Percentiles rank a stretch among this genome's conserved stretches.
phyloP scores from a whole-genome alignment of 345 rosid genomes.

The Trapa incisa region DNA sequence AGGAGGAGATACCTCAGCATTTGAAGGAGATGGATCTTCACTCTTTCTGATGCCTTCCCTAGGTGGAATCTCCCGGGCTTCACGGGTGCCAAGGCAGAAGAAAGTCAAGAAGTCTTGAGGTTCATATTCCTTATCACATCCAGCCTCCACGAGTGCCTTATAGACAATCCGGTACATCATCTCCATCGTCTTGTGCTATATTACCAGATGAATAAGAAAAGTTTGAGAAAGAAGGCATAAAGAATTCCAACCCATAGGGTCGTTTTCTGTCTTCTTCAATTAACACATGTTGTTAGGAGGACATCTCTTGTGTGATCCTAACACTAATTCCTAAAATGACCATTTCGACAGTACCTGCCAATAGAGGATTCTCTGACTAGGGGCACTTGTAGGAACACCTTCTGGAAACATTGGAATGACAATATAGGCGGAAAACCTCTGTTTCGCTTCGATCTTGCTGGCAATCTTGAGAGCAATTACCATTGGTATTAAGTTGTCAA shows the following conservation, averaged over 20 bases:
- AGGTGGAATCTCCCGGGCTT: slow-evolving; percentile 19
- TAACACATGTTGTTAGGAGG: neutral
- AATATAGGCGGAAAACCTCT: slow-evolving; percentile 79
- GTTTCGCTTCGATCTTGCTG: slow-evolving; percentile 60
- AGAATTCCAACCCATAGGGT: neutral
- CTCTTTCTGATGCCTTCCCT: slow-evolving; percentile 18
- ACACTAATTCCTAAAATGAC: neutral
- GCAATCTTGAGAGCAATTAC: slow-evolving; percentile 92
- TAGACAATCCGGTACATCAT: slow-evolving; percentile 81
- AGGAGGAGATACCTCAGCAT: slow-evolving; percentile 11
- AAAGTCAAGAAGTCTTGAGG: slow-evolving; percentile 88
- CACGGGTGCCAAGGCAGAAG: slow-evolving; percentile 93
- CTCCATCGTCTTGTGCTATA: slow-evolving; percentile 86
- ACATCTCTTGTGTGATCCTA: too few relatives aligned
- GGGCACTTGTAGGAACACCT: slow-evolving; percentile 53
- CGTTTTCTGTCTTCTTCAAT: neutral
- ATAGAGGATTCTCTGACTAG: slow-evolving; percentile 67
- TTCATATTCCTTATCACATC: slow-evolving; percentile 52
- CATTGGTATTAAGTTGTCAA: slow-evolving; percentile 81
- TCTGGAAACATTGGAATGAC: slow-evolving; percentile 98
- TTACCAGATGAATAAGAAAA: slow-evolving; percentile 4
- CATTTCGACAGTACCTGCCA: slow-evolving; percentile 57
- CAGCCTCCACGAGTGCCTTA: slow-evolving; percentile 69
- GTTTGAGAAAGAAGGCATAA: neutral
- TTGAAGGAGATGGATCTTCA: slow-evolving; percentile 20